phyloP scores from a whole-genome alignment of 176 grass and related monocot species.

The Hyparrhenia diplandra region DNA sequence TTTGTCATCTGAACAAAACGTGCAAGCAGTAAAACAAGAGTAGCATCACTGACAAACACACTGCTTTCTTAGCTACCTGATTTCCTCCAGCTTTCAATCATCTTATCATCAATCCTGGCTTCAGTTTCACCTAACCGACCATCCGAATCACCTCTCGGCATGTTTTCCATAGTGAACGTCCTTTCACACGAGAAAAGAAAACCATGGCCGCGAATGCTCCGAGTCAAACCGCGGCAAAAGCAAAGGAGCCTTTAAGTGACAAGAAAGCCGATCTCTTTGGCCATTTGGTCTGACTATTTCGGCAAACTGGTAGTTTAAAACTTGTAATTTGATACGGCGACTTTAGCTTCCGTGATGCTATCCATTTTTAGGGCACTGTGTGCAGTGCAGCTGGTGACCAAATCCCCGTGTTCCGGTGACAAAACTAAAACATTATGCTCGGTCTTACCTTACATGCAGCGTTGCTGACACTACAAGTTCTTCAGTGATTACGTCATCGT shows the following conservation, averaged over 20 bases:
- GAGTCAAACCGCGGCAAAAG: not conserved
- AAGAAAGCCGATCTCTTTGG: not conserved
- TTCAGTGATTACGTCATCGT: not conserved
- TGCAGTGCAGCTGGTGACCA: conserved; percentile 9
- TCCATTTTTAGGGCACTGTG: not conserved
- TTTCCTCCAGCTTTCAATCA: not conserved
- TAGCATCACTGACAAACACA: not conserved
- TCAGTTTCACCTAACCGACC: not conserved
- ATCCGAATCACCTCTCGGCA: not conserved
- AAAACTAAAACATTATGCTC: too few relatives aligned
- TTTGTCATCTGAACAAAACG: not conserved
- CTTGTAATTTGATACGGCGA: not conserved
- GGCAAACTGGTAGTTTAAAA: not conserved
- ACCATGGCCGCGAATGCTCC: not conserved
- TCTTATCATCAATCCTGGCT: not conserved
- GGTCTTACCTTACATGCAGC: not conserved
- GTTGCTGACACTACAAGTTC: not conserved
- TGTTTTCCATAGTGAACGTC: not conserved
- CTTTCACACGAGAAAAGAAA: not conserved
- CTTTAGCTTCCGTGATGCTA: not conserved
- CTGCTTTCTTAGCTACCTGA: not conserved
- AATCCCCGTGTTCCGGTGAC: not conserved
- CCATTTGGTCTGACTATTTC: not conserved
- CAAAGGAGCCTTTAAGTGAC: not conserved
- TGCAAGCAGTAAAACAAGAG: not conserved